These are phyloP conservation scores for Fusarium transvaalense DNA, from an alignment of 2,329 filamentous ascomycete genomes.

Conservation along the genomic window DNA sequence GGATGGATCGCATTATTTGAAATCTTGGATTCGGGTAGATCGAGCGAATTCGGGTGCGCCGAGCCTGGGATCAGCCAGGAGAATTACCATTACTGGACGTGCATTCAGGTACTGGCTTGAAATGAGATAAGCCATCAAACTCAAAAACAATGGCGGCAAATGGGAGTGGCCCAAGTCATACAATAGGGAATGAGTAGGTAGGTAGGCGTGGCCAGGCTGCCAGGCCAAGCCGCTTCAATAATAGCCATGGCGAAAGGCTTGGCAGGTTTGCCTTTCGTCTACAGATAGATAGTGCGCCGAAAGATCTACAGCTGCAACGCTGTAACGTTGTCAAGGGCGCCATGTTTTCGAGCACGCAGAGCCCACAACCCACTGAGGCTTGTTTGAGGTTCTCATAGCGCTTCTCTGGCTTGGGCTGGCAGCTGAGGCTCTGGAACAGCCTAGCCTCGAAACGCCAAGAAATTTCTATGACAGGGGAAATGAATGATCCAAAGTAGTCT, in stretches of 20 bases:
- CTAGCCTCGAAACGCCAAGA: conserved; percentile 38
- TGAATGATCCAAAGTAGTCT: neutral
- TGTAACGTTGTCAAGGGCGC: conserved; percentile 28
- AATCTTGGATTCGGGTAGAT: conserved; percentile 17
- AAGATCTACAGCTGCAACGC: conserved; percentile 29
- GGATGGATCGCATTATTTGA: conserved; percentile 4
- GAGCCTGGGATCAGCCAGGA: conserved; percentile 23
- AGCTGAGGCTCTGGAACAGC: conserved; percentile 29
- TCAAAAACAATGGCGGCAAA: conserved; percentile 20
- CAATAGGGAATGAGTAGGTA: conserved; percentile 3
- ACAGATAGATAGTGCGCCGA: conserved; percentile 27
- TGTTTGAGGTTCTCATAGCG: conserved; percentile 24
- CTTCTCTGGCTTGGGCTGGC: conserved; percentile 8
- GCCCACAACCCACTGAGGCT: neutral
- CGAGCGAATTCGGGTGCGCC: conserved; percentile 11
- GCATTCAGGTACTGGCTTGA: conserved; percentile 26
- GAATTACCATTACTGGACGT: conserved; percentile 2
- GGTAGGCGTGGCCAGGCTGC: neutral
- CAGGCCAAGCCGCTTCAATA: neutral
- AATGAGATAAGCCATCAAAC: conserved; percentile 23
- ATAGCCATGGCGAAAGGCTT: conserved; percentile 9
- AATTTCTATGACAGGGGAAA: conserved; percentile 12
- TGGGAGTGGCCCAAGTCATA: conserved; percentile 13
- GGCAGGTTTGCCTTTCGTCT: conserved; percentile 1
- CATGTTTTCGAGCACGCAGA: conserved; percentile 4